Evolutionary conservation across 768 basidiomycete genomes (phyloP).

Genomic region (Favolaschia claudopus): DNA sequence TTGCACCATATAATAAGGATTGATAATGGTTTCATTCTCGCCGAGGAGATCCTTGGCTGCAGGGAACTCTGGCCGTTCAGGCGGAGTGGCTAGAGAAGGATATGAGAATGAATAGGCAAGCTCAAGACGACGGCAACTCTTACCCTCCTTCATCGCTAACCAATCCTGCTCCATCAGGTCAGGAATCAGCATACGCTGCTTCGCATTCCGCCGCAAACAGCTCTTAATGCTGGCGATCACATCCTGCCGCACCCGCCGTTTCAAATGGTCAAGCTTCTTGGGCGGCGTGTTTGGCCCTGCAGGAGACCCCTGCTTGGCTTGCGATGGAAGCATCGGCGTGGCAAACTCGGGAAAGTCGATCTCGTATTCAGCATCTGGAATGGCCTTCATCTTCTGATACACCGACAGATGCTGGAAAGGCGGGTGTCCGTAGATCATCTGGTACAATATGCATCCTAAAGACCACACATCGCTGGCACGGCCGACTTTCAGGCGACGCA

Average conservation of each 20-base stretch:
- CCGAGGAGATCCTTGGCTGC: slow-evolving; percentile 44
- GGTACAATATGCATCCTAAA: slow-evolving; percentile 95
- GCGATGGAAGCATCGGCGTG: slow-evolving; percentile 55
- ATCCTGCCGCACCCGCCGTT: slow-evolving; percentile 70
- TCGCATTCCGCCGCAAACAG: slow-evolving; percentile 81
- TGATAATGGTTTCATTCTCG: slow-evolving; percentile 74
- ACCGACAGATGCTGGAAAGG: slow-evolving; percentile 89
- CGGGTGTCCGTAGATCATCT: slow-evolving; percentile 95
- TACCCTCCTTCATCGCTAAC: slow-evolving; percentile 70
- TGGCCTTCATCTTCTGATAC: slow-evolving; percentile 92
- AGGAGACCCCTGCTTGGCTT: slow-evolving; percentile 37
- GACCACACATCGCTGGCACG: slow-evolving; percentile 98
- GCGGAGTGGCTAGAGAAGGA: slow-evolving; percentile 19
- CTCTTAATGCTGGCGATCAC: slow-evolving; percentile 86
- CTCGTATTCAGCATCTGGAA: slow-evolving; percentile 76
- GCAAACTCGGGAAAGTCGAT: slow-evolving; percentile 87
- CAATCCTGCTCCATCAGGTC: slow-evolving; percentile 85
- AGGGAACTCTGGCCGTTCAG: slow-evolving; percentile 42
- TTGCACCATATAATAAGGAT: slow-evolving; percentile 82
- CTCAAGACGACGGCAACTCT: slow-evolving; percentile 29
- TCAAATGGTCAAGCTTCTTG: slow-evolving; percentile 73
- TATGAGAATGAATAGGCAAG: background rate
- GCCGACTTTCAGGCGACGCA: slow-evolving; percentile 92
- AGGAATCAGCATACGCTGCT: slow-evolving; percentile 87
- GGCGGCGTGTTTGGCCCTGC: slow-evolving; percentile 47